These are phyloP conservation scores for Thelonectria olida DNA, from an alignment of 2,329 filamentous ascomycete species.

Conservation along the genomic window DNA sequence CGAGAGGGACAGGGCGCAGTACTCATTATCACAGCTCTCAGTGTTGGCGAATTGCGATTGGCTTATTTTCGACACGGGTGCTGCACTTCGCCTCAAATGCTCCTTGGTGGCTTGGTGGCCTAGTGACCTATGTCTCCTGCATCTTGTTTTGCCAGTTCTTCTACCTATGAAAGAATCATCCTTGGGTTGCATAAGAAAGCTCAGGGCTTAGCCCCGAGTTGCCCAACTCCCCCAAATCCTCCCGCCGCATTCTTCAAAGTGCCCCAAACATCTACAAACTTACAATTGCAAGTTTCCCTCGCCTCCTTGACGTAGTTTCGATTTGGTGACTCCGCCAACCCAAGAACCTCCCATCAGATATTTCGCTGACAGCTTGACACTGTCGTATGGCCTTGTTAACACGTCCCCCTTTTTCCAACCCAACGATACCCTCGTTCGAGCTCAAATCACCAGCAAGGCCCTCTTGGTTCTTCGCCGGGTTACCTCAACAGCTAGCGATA, in stretches of 20 bases:
- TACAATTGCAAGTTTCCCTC: background rate
- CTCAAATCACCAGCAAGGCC: background rate
- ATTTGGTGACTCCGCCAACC: background rate
- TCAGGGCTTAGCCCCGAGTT: background rate
- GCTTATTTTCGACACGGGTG: too few relatives aligned
- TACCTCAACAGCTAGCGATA: too few relatives aligned
- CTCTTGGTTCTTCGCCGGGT: too few relatives aligned
- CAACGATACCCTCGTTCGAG: background rate
- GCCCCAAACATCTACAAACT: background rate
- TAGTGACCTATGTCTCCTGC: background rate
- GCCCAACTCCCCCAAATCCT: background rate
- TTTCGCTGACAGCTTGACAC: background rate
- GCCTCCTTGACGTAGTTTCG: background rate
- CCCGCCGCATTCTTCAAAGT: background rate
- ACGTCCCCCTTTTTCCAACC: background rate
- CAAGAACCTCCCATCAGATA: background rate
- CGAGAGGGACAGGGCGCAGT: background rate
- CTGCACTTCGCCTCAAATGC: too few relatives aligned
- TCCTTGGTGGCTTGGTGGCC: background rate
- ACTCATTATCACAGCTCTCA: background rate
- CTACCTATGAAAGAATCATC: background rate
- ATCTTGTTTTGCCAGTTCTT: background rate
- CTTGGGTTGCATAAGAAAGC: background rate
- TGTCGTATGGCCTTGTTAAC: background rate
- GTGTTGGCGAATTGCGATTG: too few relatives aligned